A percentile compares a stretch with the other conserved stretches of the same genome.
These are phyloP conservation scores for Tilletia indica DNA, from an alignment of 1,284 basidiomycete genomes.

Conservation along the genomic window DNA sequence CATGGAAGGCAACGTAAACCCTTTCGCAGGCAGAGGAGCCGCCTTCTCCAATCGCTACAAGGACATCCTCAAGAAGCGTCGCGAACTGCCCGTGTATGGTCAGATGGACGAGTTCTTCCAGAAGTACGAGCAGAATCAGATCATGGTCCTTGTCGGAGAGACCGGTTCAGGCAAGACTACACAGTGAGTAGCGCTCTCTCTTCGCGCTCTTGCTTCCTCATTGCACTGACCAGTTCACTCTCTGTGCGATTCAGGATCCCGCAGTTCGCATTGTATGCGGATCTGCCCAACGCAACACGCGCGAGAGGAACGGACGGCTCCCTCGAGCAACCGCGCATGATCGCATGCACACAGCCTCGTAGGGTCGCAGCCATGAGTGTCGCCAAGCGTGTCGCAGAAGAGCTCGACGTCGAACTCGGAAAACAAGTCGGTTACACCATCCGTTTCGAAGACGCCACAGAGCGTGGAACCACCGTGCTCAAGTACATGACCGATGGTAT, in stretches of 20 bases:
- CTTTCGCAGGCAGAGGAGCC: conserved; percentile 67
- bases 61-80: conserved; percentile 79
- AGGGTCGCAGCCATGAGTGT: conserved; percentile 97
- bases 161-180: conserved; percentile 98
- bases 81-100: conserved; percentile 83
- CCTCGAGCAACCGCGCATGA: conserved; percentile 72
- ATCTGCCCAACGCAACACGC: conserved; percentile 70
- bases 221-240: neutral
- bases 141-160: conserved; percentile 95
- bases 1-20: conserved; percentile 79
- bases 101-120: conserved; percentile 90
- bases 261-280: conserved; percentile 90
- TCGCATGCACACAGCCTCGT: conserved; percentile 95
- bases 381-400: conserved; percentile 95
- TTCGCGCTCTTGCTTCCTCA: neutral
- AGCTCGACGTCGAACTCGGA: conserved; percentile 92
- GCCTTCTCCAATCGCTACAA: conserved; percentile 78
- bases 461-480: conserved; percentile 41
- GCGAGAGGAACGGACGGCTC: conserved; percentile 42
- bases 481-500: conserved; percentile 98
- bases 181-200: conserved; percentile 64
- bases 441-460: conserved; percentile 96
- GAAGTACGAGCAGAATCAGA: conserved; percentile 82
- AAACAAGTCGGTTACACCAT: conserved; percentile 97
- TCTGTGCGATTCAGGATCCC: conserved; percentile 66